Evolutionary conservation across 1,139 yeast genomes (phyloP), one percentile per base, ranked within the genome.

Genomic region (Scheffersomyces stambukii): DNA sequence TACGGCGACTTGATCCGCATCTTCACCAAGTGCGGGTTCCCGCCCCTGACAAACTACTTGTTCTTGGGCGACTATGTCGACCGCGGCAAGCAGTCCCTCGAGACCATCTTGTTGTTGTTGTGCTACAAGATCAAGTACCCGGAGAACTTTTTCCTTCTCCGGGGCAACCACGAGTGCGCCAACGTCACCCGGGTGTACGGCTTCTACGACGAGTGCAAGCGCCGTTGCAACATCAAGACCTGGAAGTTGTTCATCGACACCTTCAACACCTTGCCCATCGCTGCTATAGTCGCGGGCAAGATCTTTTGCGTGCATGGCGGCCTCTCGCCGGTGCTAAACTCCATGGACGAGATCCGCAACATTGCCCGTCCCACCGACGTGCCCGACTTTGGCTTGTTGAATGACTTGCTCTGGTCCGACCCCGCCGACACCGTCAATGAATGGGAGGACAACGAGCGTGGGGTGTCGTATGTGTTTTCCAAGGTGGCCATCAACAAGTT

Each of bases 251-350:
- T 91, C 50, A 81, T 89, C 44, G 97, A 91, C 59, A 86, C 96
- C 0, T 91, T 91, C 60, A 91, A 91, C 54, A 82, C 96, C 1
- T 67, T 91, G 42, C 97, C 98, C 8, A 79, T 91, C 33, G 95
- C 96, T 1, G 96, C 97, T 2, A 83, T 86, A 23, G 96, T 91
- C 17, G 96, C 96, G 0, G 93, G 91, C 18, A 91, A 89, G 63
- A 91, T 91, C 29, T 91, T 91, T 53, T 89, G 97, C 57, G 97
- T 91, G 29, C 98, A 91, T 57, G 98, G 98, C 12, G 98, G 98
- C 0, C 66, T 91, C 31, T 82, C 94, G 17, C 98, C 98, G 0
- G 93, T 88, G 6, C 68, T 91, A 35, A 84, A 83, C 47, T 77
- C 85, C 16, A 78, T 91, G 81, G 94, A 88, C 59, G 97, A 91